phyloP scores from a whole-genome alignment of 768 basidiomycete species.

The Leccinellum albellum region DNA sequence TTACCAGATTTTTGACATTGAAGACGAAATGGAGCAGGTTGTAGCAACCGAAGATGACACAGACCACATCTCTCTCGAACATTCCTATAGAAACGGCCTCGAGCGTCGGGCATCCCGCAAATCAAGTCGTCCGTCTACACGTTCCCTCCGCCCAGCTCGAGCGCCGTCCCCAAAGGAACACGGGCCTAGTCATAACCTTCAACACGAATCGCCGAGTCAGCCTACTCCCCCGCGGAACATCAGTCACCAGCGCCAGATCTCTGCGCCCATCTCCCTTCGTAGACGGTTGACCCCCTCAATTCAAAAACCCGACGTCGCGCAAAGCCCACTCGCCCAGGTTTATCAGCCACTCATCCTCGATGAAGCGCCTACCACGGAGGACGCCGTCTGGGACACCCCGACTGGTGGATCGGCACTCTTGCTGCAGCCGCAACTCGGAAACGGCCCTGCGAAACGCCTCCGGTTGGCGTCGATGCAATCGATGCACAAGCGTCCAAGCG shows the following conservation, averaged over 20 bases:
- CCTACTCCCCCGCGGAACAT: conserved; percentile 9
- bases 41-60: conserved; percentile 8
- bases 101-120: conserved; percentile 33
- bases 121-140: conserved; percentile 31
- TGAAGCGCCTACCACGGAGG: conserved; percentile 35
- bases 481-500: conserved; percentile 11
- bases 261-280: conserved; percentile 16
- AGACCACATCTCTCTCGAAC: conserved; percentile 9
- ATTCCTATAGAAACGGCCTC: conserved; percentile 4
- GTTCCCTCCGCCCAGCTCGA: conserved; percentile 16
- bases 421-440: conserved; percentile 25
- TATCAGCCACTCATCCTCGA: conserved; percentile 66
- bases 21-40: conserved; percentile 44
- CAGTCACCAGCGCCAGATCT: conserved; percentile 9
- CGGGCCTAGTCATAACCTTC: conserved; percentile 6
- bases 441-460: conserved; percentile 39
- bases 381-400: conserved; percentile 23
- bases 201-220: background rate
- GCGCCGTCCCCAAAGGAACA: conserved; percentile 24
- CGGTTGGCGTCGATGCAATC: conserved; percentile 35
- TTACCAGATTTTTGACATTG: conserved; percentile 71
- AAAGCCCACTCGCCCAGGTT: conserved; percentile 66
- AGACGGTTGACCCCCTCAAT: conserved; percentile 20
- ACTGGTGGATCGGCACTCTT: conserved; percentile 8
- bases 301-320: conserved; percentile 25